Conservation (phyloP, 495 filamentous ascomycete genomes). For the Lepraria neglecta region DNA sequence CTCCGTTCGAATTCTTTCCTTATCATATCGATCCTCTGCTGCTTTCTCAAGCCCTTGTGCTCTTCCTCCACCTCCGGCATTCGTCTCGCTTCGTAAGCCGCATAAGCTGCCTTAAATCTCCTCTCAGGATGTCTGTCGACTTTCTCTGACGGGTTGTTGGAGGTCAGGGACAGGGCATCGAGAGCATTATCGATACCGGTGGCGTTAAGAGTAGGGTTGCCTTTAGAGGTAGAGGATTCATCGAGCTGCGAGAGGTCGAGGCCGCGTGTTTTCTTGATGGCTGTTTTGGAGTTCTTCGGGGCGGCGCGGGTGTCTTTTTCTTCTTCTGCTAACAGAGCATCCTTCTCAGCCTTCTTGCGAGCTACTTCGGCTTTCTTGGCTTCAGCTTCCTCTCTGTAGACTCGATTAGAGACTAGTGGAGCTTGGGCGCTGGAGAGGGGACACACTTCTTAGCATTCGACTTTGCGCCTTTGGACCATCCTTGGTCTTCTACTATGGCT, state of each 20-base stretch:
- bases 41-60: slow-evolving; percentile 63
- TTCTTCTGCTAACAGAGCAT: slow-evolving; percentile 76
- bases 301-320: slow-evolving; percentile 59
- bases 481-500: slow-evolving; percentile 59
- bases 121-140: slow-evolving; percentile 82
- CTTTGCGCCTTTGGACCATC: slow-evolving; percentile 86
- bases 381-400: slow-evolving; percentile 68
- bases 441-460: slow-evolving; percentile 75
- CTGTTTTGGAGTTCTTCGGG: slow-evolving; percentile 61
- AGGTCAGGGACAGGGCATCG: slow-evolving; percentile 67
- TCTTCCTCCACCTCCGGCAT: slow-evolving; percentile 80
- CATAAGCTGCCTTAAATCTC: slow-evolving; percentile 79
- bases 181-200: slow-evolving; percentile 87
- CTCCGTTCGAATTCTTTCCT: slow-evolving; percentile 87
- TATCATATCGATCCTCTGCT: slow-evolving; percentile 74
- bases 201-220: slow-evolving; percentile 56
- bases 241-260: slow-evolving; percentile 68
- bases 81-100: slow-evolving; percentile 77
- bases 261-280: slow-evolving; percentile 45
- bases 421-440: slow-evolving; percentile 8
- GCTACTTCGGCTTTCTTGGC: slow-evolving; percentile 80
- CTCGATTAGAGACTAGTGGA: neutral
- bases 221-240: slow-evolving; percentile 42
- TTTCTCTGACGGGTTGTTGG: slow-evolving; percentile 47
- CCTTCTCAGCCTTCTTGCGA: slow-evolving; percentile 81